Evolutionary conservation across 2,329 filamentous ascomycete genomes (phyloP).

Genomic region (Malbranchea cinnamomea): DNA sequence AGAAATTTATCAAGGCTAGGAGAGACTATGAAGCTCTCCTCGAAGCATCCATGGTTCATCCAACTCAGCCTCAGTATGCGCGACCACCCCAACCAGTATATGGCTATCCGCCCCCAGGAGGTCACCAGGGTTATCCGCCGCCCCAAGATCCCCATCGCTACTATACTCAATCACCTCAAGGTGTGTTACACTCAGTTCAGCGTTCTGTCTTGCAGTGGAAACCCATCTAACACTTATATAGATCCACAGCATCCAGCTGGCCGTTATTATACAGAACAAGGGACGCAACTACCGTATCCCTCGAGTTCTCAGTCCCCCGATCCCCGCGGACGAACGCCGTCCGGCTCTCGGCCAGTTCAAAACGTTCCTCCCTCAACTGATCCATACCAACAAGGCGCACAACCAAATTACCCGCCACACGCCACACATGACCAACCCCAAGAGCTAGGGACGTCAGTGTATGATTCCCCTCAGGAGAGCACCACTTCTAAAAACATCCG

Average conservation of each 20-base stretch:
- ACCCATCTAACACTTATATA: slow-evolving; percentile 13
- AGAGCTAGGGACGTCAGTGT: slow-evolving; percentile 62
- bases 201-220: slow-evolving; percentile 29
- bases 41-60: slow-evolving; percentile 91
- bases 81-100: slow-evolving; percentile 18
- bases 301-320: slow-evolving; percentile 27
- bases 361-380: slow-evolving; percentile 31
- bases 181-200: slow-evolving; percentile 14
- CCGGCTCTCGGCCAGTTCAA: slow-evolving; percentile 23
- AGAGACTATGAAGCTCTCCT: slow-evolving; percentile 93
- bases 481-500: slow-evolving; percentile 16
- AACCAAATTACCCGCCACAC: slow-evolving; percentile 41
- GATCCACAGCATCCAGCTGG: slow-evolving; percentile 40
- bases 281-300: slow-evolving; percentile 25
- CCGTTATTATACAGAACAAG: slow-evolving; percentile 49
- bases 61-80: slow-evolving; percentile 48
- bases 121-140: slow-evolving; percentile 19
- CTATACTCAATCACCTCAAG: slow-evolving; percentile 42
- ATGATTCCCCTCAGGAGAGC: slow-evolving; percentile 58
- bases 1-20: slow-evolving; percentile 98
- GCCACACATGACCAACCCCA: slow-evolving; percentile 59
- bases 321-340: slow-evolving; percentile 21
- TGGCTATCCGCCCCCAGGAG: slow-evolving; percentile 21
- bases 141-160: slow-evolving; percentile 52
- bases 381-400: slow-evolving; percentile 24